These are phyloP conservation scores for Polyporus arcularius DNA, from an alignment of 768 basidiomycete genomes.

Conservation along the genomic window DNA sequence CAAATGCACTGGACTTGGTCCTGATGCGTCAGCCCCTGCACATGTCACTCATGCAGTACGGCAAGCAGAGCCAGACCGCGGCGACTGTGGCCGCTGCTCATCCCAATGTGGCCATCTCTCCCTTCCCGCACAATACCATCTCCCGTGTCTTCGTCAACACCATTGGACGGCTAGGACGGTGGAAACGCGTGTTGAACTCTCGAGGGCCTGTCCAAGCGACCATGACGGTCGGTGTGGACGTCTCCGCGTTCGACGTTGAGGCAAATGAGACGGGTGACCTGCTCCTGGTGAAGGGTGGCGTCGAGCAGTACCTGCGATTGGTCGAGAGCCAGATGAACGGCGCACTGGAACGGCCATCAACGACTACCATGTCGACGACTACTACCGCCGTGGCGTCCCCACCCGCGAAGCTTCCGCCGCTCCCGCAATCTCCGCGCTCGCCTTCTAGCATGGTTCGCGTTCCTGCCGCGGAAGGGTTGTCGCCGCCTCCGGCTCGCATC, in stretches of 20 bases:
- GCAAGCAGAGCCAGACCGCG: conserved; percentile 33
- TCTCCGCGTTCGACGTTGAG: conserved; percentile 75
- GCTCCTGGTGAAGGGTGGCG: conserved; percentile 58
- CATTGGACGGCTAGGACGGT: conserved; percentile 77
- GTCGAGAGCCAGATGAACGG: conserved; percentile 38
- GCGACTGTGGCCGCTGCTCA: conserved; percentile 31
- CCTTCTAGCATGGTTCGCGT: conserved; percentile 15
- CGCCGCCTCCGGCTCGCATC: conserved; percentile 11
- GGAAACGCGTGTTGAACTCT: conserved; percentile 75
- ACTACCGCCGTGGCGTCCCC: conserved; percentile 12
- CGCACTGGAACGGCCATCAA: conserved; percentile 8
- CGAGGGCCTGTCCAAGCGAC: conserved; percentile 38
- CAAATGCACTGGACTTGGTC: conserved; percentile 55
- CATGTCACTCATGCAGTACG: conserved; percentile 50
- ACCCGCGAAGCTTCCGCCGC: conserved; percentile 1
- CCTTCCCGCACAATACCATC: conserved; percentile 61
- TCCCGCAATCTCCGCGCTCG: conserved; percentile 18
- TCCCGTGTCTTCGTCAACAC: conserved; percentile 81
- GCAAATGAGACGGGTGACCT: conserved; percentile 60
- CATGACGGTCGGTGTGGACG: conserved; percentile 44
- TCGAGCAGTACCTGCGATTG: conserved; percentile 67
- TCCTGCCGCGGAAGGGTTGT: conserved; percentile 1
- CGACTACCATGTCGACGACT: conserved; percentile 2
- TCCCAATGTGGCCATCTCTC: conserved; percentile 46
- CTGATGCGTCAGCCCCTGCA: conserved; percentile 66